phyloP scores from a whole-genome alignment of 148 eudicot genomes.

The Suaeda aralocaspica region DNA sequence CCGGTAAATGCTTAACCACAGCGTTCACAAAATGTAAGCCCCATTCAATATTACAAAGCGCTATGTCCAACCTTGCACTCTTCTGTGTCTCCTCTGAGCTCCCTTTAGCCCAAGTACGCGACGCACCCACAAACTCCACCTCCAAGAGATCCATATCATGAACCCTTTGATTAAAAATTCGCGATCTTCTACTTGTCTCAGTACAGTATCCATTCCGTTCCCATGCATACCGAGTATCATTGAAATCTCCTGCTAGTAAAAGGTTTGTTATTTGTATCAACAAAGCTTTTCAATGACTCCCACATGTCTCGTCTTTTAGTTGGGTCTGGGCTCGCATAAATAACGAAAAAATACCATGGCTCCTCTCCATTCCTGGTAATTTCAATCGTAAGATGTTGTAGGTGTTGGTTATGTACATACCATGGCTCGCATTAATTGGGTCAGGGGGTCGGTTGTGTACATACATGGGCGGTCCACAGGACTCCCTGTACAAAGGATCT shows the following conservation, averaged over 20 bases:
- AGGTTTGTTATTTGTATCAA: not conserved
- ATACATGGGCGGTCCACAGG: not conserved
- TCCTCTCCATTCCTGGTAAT: not conserved
- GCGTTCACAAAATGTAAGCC: not conserved
- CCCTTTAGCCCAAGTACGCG: constrained; percentile 1
- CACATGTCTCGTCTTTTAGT: not conserved
- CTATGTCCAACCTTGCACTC: constrained; percentile 2
- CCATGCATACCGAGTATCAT: not conserved
- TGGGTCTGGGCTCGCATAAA: not conserved
- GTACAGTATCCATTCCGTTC: not conserved
- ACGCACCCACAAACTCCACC: not conserved
- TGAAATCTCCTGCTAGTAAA: not conserved
- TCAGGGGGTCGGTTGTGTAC: no score
- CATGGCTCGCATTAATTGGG: no score
- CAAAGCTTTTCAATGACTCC: not conserved
- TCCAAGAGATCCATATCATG: not conserved
- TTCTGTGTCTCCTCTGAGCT: not conserved
- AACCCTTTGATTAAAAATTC: not conserved
- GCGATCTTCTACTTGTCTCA: not conserved
- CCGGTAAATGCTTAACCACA: not conserved
- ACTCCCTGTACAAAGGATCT: not conserved
- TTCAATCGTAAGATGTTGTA: not conserved
- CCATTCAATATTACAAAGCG: not conserved
- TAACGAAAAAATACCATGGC: not conserved
- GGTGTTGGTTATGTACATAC: not conserved